phyloP scores from a whole-genome alignment of 176 grass and related monocot genomes.

The Eremochloa ophiuroides region DNA sequence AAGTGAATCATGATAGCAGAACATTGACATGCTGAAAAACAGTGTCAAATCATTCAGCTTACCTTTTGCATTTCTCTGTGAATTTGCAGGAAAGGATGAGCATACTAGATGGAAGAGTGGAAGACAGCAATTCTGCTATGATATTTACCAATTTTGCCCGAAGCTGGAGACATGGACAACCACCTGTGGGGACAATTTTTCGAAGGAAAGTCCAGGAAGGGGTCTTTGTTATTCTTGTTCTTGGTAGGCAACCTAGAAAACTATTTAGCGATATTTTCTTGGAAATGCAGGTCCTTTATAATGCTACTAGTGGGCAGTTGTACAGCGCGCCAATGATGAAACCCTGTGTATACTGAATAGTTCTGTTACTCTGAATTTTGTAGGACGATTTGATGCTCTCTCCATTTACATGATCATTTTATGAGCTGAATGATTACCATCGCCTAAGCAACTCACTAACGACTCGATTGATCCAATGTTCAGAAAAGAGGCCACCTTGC shows the following conservation, averaged over 20 bases:
- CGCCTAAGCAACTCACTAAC: neutral
- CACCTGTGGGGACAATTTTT: neutral
- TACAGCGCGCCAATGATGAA: conserved; percentile 33
- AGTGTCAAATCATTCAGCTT: neutral
- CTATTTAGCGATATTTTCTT: conserved; percentile 31
- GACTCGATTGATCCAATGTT: no score
- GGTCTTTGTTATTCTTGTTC: neutral
- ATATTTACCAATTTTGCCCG: neutral
- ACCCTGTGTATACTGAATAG: conserved; percentile 10
- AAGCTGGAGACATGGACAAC: conserved; percentile 4
- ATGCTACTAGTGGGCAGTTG: conserved; percentile 29
- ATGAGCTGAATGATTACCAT: neutral
- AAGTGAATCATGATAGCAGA: neutral
- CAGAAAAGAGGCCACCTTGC: no score
- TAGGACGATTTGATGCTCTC: neutral
- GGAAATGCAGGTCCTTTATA: conserved; percentile 21
- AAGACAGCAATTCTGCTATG: neutral
- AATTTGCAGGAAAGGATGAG: conserved; percentile 18
- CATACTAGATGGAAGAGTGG: neutral
- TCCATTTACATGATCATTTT: neutral
- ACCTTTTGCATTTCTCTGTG: neutral
- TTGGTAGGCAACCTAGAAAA: neutral
- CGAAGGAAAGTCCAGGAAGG: neutral
- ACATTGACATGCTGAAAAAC: neutral
- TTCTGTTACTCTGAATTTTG: conserved; percentile 10